Evolutionary conservation across 306 rosid species (phyloP).

Genomic region (Pueraria montana): DNA sequence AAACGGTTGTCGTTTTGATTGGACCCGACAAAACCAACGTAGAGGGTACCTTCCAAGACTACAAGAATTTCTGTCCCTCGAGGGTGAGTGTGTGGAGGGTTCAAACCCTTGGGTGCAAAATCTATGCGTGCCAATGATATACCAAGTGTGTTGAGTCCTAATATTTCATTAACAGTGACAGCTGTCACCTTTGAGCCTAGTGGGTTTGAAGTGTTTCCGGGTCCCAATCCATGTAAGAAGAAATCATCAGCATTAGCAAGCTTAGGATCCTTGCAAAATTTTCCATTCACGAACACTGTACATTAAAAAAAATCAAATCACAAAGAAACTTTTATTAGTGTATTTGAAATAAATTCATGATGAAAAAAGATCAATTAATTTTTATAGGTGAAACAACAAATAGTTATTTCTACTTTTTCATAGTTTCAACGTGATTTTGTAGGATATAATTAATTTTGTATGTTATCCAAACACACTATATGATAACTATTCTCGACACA

Average conservation of each 20-base stretch:
- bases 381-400: no score
- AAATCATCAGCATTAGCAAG: constrained; percentile 43
- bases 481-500: no score
- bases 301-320: neutral
- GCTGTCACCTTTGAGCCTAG: constrained; percentile 49
- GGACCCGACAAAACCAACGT: constrained; percentile 45
- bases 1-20: constrained; percentile 47
- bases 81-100: constrained; percentile 55
- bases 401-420: no score
- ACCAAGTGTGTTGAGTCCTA: constrained; percentile 54
- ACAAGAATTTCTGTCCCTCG: constrained; percentile 48
- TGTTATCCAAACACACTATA: no score
- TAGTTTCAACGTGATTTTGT: no score
- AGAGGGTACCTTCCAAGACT: constrained; percentile 48
- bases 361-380: no score
- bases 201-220: constrained; percentile 44
- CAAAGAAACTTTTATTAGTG: neutral
- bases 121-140: constrained; percentile 51
- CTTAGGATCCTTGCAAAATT: constrained; percentile 50
- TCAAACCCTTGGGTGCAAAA: constrained; percentile 46
- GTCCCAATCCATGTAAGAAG: constrained; percentile 33
- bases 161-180: neutral
- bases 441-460: no score
- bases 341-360: no score
- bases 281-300: constrained; percentile 50